A percentile compares a stretch with the other conserved stretches of the same genome.
Conservation (phyloP, 495 filamentous ascomycete species). For the Xylaria venustula region DNA sequence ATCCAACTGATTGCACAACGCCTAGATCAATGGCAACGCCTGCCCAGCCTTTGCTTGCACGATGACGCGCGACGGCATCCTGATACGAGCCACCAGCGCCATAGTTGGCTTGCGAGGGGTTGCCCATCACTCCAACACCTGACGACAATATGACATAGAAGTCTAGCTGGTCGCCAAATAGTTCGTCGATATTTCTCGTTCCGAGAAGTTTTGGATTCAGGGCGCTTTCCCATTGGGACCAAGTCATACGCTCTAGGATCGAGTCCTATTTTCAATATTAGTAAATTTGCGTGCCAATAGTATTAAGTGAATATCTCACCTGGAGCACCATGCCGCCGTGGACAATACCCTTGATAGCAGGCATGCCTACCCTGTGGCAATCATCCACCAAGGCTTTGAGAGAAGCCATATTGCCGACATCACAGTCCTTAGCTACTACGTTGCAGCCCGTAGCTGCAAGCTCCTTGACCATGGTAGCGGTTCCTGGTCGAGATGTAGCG, state of each 20-base stretch:
- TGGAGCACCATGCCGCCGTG: conserved; percentile 40
- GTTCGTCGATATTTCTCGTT: conserved; percentile 45
- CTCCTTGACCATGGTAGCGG: background rate
- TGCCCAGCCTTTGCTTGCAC: conserved; percentile 27
- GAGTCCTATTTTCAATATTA: conserved; percentile 26
- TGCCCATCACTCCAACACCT: conserved; percentile 44
- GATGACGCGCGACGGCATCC: conserved; percentile 31
- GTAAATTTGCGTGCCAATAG: conserved; percentile 24
- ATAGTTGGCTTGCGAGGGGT: conserved; percentile 44
- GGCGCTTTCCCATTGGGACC: conserved; percentile 38
- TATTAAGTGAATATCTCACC: conserved; percentile 8
- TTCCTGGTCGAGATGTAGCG: conserved; percentile 24
- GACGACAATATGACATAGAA: conserved; percentile 58
- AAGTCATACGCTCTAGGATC: conserved; percentile 47
- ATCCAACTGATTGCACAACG: conserved; percentile 37
- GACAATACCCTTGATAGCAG: conserved; percentile 47
- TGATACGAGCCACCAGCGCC: conserved; percentile 47
- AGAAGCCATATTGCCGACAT: background rate
- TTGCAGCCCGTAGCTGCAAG: background rate
- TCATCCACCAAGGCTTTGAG: background rate
- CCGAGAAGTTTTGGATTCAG: conserved; percentile 47
- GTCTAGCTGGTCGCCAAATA: conserved; percentile 35
- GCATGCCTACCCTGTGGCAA: conserved; percentile 20
- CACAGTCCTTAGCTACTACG: background rate
- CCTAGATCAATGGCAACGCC: conserved; percentile 50